phyloP scores from a whole-genome alignment of 371 early-diverging fungal species.

The Syncephalis plumigaleata region DNA sequence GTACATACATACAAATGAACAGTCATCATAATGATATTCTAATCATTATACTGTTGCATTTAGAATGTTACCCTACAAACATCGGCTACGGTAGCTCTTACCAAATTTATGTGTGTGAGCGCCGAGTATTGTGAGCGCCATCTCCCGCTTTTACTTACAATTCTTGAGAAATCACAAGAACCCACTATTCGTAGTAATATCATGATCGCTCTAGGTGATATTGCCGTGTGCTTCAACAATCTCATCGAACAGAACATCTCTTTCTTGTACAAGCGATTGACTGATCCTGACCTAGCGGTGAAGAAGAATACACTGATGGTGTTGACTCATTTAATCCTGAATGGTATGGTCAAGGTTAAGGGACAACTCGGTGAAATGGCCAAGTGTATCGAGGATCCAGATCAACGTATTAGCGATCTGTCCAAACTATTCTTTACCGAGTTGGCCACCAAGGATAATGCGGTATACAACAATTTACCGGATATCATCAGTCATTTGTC shows the following conservation, averaged over 20 bases:
- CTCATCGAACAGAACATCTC: constrained; percentile 86
- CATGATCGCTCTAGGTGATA: constrained; percentile 90
- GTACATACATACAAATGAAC: too few relatives aligned
- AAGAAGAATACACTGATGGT: constrained; percentile 96
- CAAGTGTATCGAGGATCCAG: constrained; percentile 79
- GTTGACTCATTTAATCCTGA: constrained; percentile 85
- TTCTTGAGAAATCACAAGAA: constrained; percentile 64
- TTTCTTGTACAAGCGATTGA: constrained; percentile 77
- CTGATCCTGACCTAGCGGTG: constrained; percentile 56
- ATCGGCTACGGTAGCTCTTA: constrained; percentile 65
- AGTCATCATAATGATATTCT: neutral
- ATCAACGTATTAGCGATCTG: constrained; percentile 72
- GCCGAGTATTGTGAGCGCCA: constrained; percentile 81
- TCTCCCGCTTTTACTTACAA: constrained; percentile 78
- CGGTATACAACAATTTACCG: constrained; percentile 93
- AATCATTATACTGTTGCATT: neutral
- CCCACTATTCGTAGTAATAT: constrained; percentile 72
- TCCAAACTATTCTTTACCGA: constrained; percentile 92
- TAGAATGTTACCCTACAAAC: constrained; percentile 68
- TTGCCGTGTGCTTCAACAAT: constrained; percentile 87
- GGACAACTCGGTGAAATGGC: constrained; percentile 95
- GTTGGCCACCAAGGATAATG: constrained; percentile 87
- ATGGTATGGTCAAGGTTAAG: constrained; percentile 97
- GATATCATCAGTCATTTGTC: constrained; percentile 89
- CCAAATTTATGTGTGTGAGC: constrained; percentile 93